These are phyloP conservation scores for Calonectria hawksworthii DNA, from an alignment of 2,329 filamentous ascomycete genomes.

Conservation along the genomic window DNA sequence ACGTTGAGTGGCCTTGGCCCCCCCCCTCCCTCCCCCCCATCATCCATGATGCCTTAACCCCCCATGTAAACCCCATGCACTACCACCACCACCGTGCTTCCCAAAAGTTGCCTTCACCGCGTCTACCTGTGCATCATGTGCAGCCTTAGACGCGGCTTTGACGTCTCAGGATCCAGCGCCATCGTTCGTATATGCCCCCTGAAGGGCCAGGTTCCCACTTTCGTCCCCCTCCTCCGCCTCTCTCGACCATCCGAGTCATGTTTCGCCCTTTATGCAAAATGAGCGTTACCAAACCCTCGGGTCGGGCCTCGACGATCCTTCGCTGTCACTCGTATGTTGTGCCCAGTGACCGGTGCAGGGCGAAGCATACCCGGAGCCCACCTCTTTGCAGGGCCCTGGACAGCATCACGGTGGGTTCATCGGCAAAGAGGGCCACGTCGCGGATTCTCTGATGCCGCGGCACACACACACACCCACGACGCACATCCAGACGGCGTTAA, in stretches of 20 bases:
- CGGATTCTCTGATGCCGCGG: neutral
- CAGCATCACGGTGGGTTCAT: slow-evolving; percentile 24
- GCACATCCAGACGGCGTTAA: slow-evolving; percentile 34
- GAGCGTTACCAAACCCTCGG: slow-evolving; percentile 50
- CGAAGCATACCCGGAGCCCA: slow-evolving; percentile 20
- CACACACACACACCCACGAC: no score
- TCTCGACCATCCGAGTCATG: slow-evolving; percentile 30
- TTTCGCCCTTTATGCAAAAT: slow-evolving; percentile 44
- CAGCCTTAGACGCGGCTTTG: slow-evolving; percentile 39
- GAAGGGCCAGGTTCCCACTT: slow-evolving; percentile 28
- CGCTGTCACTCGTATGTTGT: slow-evolving; percentile 43
- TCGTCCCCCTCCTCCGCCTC: slow-evolving; percentile 25
- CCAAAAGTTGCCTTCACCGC: slow-evolving; percentile 32
- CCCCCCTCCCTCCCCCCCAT: neutral
- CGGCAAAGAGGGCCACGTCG: slow-evolving; percentile 22
- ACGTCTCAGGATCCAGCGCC: slow-evolving; percentile 39
- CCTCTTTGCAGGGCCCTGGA: slow-evolving; percentile 18
- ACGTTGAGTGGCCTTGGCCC: neutral
- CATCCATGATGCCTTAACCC: slow-evolving; percentile 27
- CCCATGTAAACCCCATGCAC: slow-evolving; percentile 20
- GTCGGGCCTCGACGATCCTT: slow-evolving; percentile 37
- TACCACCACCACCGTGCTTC: slow-evolving; percentile 20
- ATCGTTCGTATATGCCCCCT: slow-evolving; percentile 43
- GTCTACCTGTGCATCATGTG: slow-evolving; percentile 36
- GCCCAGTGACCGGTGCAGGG: slow-evolving; percentile 33